Evolutionary conservation across 2,329 filamentous ascomycete species (phyloP), one percentile per base, ranked within the genome.

Genomic region (Saccharata proteae): DNA sequence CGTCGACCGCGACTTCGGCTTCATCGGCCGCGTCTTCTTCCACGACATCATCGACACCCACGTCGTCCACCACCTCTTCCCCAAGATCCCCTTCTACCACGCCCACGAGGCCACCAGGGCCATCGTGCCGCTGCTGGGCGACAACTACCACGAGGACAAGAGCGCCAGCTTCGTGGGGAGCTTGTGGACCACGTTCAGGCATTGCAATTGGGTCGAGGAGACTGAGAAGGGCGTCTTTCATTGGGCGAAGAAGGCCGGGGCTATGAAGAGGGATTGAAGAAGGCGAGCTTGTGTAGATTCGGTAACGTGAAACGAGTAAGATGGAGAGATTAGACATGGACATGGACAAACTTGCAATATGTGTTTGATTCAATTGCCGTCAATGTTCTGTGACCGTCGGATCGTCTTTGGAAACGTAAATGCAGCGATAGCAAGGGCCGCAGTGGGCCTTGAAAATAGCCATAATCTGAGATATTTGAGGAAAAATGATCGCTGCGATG

Each of bases 11-110:
- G 69, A 74, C 36, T 71, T 76, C 38, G 74, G 74, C 25, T 76
- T 72, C 48, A 65, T 77, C 39, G 74, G 73, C 29, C 62, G 63
- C n/a, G 65, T 77, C 50, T 56, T 78, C 38, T 75, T 78, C 62
- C 74, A 78, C 52, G 67, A 69, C 39, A 77, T 77, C 48, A 72
- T 76, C 26, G 71, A 74, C 40, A 67, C 67, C 30, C 73, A 77
- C 44, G 73, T 77, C 12, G 62, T 75, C 15, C 73, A 77, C 51
- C 74, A 78, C 43, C 54, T 71, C 8, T 71, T 75, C 51, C 65
- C 71, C 55, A 67, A 29, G 5, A 74, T 74, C 26, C 71, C 71
- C 10, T 73, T 73, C 50, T 76, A 76, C 57, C 59, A 71, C 42
- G 69, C 69, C 14, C 62, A 68, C 37, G 64, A 71, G 46, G 70